These are phyloP conservation scores for Juglanconis sp. DNA, from an alignment of 2,329 filamentous ascomycete genomes.

Conservation along the genomic window DNA sequence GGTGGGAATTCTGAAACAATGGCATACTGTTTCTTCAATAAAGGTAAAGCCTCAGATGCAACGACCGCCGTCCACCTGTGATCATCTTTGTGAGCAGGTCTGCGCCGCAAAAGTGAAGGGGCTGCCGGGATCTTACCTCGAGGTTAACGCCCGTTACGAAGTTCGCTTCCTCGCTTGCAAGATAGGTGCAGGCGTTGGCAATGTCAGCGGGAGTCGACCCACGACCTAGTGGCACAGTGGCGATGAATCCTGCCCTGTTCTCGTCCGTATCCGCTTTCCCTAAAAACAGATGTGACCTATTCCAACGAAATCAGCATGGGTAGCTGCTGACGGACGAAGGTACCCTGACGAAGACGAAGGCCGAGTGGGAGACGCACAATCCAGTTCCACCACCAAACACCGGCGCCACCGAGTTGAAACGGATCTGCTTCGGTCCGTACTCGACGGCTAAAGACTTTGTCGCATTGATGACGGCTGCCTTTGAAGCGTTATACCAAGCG, in stretches of 20 bases:
- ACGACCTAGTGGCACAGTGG: slow-evolving; percentile 52
- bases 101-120: background rate
- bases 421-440: slow-evolving; percentile 68
- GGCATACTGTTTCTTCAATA: too few species aligned
- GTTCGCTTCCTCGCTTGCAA: slow-evolving; percentile 67
- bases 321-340: background rate
- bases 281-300: slow-evolving; percentile 46
- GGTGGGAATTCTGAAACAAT: too few species aligned
- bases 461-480: slow-evolving; percentile 62
- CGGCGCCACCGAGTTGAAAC: slow-evolving; percentile 70
- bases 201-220: slow-evolving; percentile 61
- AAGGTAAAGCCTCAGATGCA: background rate
- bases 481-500: slow-evolving; percentile 69
- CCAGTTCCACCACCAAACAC: slow-evolving; percentile 62
- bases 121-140: slow-evolving; percentile 39
- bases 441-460: slow-evolving; percentile 63
- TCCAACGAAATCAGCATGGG: background rate
- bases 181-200: slow-evolving; percentile 66
- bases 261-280: slow-evolving; percentile 62
- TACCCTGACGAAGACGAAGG: too few species aligned
- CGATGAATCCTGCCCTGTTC: slow-evolving; percentile 53
- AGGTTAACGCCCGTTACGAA: slow-evolving; percentile 73
- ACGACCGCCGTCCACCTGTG: slow-evolving; percentile 4
- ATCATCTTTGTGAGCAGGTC: background rate
- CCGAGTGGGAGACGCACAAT: slow-evolving; percentile 37